Base-by-base conservation (phyloP, 2,329 filamentous ascomycete genomes). In the Talaromyces sp. region DNA sequence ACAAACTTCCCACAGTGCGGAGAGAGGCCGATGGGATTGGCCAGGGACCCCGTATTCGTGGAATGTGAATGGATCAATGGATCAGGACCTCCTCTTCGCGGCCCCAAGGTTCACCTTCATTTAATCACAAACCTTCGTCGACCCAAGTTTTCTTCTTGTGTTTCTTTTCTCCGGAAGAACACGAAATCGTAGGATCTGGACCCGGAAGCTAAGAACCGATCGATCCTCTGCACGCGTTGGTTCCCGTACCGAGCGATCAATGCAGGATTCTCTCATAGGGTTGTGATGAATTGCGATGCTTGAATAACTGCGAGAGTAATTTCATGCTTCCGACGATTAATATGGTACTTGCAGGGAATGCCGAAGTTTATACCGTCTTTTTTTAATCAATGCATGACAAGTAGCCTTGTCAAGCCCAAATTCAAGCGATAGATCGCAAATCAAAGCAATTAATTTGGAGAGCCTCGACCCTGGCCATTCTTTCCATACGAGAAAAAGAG, bases 121-220 rank as follows among this genome's bases (percentile, higher is more conserved):
- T 19, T 39, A 39, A 39, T 16, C n/a, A 16, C 16, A 39, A 39
- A 39, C 10, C 36, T 39, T 39, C 36, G n/a, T n/a, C n/a, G n/a
- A n/a, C n/a, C n/a, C n/a, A n/a, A n/a, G n/a, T 13, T 16, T 39
- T 16, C 30, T 13, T 35, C 13, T 35, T 17, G 19, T 46, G n/a
- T 39, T 35, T 16, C 13, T 29, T 20, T 27, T n/a, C 20, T 13
- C 20, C 13, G n/a, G 22, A 40, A 19, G 33, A 39, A 37, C 33
- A 39, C 22, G 16, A 47, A 47, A 40, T 47, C 36, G 35, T n/a
- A 41, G 19, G 37, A 40, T 49, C 46, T 49, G 35, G 46, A 33
- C 37, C 27, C 29, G 22, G 45, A 47, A 36, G 13, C 40, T 29
- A 14, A 22, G 13, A 16, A 35, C 46, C 46, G 37, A 49, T 49